phyloP scores from a whole-genome alignment of 495 filamentous ascomycete species.

The Penicillium canariense region DNA sequence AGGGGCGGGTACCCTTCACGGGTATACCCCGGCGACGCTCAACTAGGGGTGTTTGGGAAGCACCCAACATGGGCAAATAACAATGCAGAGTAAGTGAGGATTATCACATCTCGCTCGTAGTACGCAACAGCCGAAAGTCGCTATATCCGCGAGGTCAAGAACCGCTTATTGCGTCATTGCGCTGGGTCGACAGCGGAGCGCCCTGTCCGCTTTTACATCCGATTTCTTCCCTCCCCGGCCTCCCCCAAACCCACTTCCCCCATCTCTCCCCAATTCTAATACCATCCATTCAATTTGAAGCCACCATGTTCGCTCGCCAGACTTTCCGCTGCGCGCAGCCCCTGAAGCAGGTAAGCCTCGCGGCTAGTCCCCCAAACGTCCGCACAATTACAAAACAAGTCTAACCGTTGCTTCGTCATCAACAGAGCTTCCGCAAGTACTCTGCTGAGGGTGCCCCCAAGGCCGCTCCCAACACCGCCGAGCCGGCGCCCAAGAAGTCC shows the following conservation, averaged over 20 bases:
- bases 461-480: conserved; percentile 31
- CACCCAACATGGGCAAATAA: background rate
- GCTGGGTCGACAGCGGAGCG: conserved; percentile 12
- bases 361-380: background rate
- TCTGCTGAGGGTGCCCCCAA: conserved; percentile 45
- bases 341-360: conserved; percentile 43
- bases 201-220: conserved; percentile 29
- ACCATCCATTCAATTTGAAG: conserved; percentile 11
- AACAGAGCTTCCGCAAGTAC: conserved; percentile 52
- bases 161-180: conserved; percentile 31
- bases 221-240: conserved; percentile 25
- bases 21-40: background rate
- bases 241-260: background rate
- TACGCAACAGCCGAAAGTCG: conserved; percentile 11
- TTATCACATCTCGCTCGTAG: background rate
- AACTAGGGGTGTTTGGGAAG: background rate
- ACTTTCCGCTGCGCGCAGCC: conserved; percentile 49
- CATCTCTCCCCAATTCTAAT: conserved; percentile 9
- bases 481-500: conserved; percentile 35
- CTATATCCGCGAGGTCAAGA: conserved; percentile 12
- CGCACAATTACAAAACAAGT: background rate
- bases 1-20: background rate
- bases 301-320: conserved; percentile 51
- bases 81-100: background rate
- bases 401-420: conserved; percentile 1